Percentiles rank a stretch among this genome's conserved stretches.
Evolutionary conservation across 148 eudicot genomes (phyloP).

Genomic region (Vaccinium macrocarpon): DNA sequence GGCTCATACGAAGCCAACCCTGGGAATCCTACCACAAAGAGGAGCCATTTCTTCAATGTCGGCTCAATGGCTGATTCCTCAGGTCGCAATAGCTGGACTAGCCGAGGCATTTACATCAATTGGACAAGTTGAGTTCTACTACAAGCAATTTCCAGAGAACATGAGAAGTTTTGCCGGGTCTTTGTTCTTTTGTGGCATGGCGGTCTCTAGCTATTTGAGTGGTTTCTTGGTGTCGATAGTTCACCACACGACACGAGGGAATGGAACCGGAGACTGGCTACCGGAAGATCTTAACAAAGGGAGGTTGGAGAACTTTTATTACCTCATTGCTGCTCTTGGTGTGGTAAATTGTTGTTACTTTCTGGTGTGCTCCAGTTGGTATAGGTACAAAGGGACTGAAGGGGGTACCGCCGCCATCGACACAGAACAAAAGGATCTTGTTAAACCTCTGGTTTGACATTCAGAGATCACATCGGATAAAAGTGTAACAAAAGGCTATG

Average conservation of each 20-base stretch:
- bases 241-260: conserved; percentile 44
- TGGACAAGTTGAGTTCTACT: conserved; percentile 79
- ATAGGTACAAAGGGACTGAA: conserved; percentile 55
- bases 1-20: conserved; percentile 48
- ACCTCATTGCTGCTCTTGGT: conserved; percentile 52
- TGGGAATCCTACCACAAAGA: conserved; percentile 33
- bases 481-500: neutral
- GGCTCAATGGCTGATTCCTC: conserved; percentile 64
- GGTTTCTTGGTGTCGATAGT: conserved; percentile 58
- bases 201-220: conserved; percentile 56
- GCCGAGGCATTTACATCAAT: conserved; percentile 64
- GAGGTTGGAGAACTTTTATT: conserved; percentile 61
- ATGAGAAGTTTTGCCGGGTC: conserved; percentile 88
- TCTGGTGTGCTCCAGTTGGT: conserved; percentile 55
- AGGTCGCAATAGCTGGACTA: conserved; percentile 54
- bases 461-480: neutral
- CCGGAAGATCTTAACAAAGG: conserved; percentile 76
- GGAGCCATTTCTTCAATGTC: conserved; percentile 76
- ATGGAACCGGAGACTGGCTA: conserved; percentile 50
- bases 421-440: conserved; percentile 21
- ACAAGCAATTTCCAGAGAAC: conserved; percentile 92
- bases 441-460: conserved; percentile 16
- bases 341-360: conserved; percentile 46
- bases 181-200: conserved; percentile 62
- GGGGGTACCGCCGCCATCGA: conserved; percentile 16